Percentiles rank a stretch among this genome's conserved stretches.
Conservation (phyloP, 2,329 filamentous ascomycete genomes). For the Sclerotinia subarctica region DNA sequence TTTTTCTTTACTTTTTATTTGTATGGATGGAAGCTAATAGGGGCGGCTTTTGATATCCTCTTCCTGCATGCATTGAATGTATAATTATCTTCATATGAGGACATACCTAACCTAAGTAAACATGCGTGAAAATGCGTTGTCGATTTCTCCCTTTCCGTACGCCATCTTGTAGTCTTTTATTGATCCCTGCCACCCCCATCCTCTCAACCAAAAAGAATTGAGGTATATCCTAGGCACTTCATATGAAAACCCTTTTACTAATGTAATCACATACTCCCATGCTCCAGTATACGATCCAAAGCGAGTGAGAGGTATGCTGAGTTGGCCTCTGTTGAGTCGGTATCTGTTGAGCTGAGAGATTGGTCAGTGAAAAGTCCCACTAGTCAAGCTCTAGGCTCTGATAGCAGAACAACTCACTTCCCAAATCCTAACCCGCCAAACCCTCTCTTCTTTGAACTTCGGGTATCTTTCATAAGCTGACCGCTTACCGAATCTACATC, state of each 20-base stretch:
- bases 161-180: neutral
- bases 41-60: constrained; percentile 1
- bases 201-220: neutral
- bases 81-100: neutral
- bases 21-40: constrained; percentile 11
- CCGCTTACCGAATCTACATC: constrained; percentile 35
- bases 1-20: constrained; percentile 3
- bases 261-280: neutral
- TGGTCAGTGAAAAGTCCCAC: constrained; percentile 10
- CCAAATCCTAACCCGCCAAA: constrained; percentile 25
- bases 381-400: neutral
- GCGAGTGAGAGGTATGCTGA: too few species aligned
- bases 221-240: neutral
- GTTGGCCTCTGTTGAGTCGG: neutral
- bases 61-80: constrained; percentile 8
- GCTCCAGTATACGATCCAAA: neutral
- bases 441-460: constrained; percentile 52
- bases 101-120: neutral
- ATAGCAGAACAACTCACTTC: constrained; percentile 15
- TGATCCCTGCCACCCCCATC: neutral
- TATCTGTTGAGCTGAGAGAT: neutral
- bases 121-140: neutral
- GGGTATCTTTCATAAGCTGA: constrained; percentile 49
- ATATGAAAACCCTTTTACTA: neutral
- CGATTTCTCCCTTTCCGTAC: neutral